Conservation (phyloP, 805 yeast species). For the Grigorovia yakushimaensis region DNA sequence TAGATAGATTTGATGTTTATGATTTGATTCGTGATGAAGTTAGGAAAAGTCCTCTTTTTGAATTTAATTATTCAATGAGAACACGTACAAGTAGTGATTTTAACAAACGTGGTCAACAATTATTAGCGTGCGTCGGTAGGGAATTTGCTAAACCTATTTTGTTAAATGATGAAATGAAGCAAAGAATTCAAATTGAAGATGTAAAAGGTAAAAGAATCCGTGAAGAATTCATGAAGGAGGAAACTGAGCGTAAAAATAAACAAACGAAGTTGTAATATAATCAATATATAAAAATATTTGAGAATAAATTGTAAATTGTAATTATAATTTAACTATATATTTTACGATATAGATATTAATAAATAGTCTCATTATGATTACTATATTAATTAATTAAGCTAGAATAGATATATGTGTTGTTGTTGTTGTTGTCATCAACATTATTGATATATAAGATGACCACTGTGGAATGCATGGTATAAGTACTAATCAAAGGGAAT, state of each 20-base stretch:
- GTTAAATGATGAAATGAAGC: constrained; percentile 18
- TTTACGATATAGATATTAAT: too few species aligned
- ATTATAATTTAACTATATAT: too few species aligned
- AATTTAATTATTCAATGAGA: constrained; percentile 80
- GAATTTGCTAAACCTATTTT: constrained; percentile 44
- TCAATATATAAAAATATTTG: neutral
- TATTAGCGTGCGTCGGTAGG: constrained; percentile 62
- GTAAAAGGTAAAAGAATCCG: constrained; percentile 18
- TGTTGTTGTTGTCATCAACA: neutral
- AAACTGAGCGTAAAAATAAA: constrained; percentile 1
- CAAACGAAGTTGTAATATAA: neutral
- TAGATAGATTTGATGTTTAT: constrained; percentile 68
- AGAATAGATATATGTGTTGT: neutral
- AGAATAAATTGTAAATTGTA: too few species aligned
- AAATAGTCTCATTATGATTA: too few species aligned
- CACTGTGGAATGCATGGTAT: neutral
- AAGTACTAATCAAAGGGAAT: neutral
- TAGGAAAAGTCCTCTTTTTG: constrained; percentile 63
- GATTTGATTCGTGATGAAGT: constrained; percentile 72
- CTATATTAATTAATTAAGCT: neutral
- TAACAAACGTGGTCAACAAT: constrained; percentile 69
- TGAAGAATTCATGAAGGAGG: constrained; percentile 14
- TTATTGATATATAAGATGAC: neutral
- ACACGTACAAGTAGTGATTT: constrained; percentile 71
- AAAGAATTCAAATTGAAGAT: constrained; percentile 23